phyloP scores from a whole-genome alignment of 2,329 filamentous ascomycete genomes.

The Coniochaeta sp. region DNA sequence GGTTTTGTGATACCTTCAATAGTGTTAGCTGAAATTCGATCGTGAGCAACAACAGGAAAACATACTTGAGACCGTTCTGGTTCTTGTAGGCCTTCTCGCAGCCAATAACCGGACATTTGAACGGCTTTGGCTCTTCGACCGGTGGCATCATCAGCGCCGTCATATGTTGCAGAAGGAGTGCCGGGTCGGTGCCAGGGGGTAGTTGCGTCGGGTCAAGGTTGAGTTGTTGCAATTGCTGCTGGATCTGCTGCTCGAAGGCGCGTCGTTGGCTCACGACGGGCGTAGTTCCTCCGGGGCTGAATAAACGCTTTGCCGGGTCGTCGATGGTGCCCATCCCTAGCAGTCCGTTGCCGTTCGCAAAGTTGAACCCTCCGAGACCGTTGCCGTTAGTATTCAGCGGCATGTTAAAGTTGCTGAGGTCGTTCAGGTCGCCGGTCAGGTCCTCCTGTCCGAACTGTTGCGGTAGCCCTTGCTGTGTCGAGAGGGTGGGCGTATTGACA shows the following conservation, averaged over 20 bases:
- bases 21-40: constrained; percentile 17
- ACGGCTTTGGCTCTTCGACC: constrained; percentile 93
- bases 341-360: constrained; percentile 40
- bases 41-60: constrained; percentile 16
- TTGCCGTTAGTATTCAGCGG: constrained; percentile 44
- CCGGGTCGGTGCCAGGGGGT: constrained; percentile 66
- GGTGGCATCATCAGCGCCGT: constrained; percentile 54
- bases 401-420: constrained; percentile 43
- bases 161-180: constrained; percentile 48
- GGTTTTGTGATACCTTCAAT: constrained; percentile 57
- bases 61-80: constrained; percentile 93
- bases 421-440: constrained; percentile 23
- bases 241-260: constrained; percentile 57
- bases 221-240: constrained; percentile 60
- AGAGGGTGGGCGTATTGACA: constrained; percentile 89
- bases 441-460: constrained; percentile 51
- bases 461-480: constrained; percentile 60
- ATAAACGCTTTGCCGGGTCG: constrained; percentile 88
- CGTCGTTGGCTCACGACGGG: constrained; percentile 49
- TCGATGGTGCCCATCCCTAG: constrained; percentile 63
- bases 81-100: constrained; percentile 99
- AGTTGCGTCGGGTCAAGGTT: constrained; percentile 72
- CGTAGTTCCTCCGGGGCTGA: constrained; percentile 70
- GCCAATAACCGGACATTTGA: constrained; percentile 94
- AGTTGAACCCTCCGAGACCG: constrained; percentile 43